Conservation (phyloP, 1,284 basidiomycete species). For the Inonotus obliquus region DNA sequence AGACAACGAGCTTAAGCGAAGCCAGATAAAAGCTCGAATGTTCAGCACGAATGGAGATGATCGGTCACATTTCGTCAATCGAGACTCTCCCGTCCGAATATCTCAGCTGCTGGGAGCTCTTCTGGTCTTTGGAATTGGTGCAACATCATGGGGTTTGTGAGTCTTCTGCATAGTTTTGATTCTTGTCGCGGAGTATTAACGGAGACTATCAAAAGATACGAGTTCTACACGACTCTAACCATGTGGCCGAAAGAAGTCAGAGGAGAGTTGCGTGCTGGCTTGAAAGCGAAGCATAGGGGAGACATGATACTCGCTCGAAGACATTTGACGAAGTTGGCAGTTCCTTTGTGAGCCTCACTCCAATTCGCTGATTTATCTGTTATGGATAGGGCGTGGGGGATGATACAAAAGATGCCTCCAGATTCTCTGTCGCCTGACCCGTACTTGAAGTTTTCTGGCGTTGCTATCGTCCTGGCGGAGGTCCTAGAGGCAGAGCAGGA, state of each 20-base stretch:
- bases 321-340: slow-evolving; percentile 49
- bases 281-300: slow-evolving; percentile 58
- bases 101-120: slow-evolving; percentile 46
- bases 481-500: slow-evolving; percentile 49
- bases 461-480: slow-evolving; percentile 60
- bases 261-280: slow-evolving; percentile 56
- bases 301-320: slow-evolving; percentile 52
- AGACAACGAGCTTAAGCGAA: background rate
- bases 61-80: too few species aligned
- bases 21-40: background rate
- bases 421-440: slow-evolving; percentile 46
- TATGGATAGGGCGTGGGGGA: slow-evolving; percentile 54
- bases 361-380: background rate
- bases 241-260: slow-evolving; percentile 65
- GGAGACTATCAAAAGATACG: slow-evolving; percentile 43
- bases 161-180: slow-evolving; percentile 23
- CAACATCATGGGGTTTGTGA: slow-evolving; percentile 53
- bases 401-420: slow-evolving; percentile 45
- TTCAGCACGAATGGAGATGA: background rate
- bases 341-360: background rate
- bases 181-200: background rate
- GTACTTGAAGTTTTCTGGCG: slow-evolving; percentile 65
- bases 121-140: slow-evolving; percentile 43
- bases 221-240: slow-evolving; percentile 55
- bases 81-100: slow-evolving; percentile 24